phyloP scores from a whole-genome alignment of 257 asterid genomes.

The Thymus quinquecostatus region DNA sequence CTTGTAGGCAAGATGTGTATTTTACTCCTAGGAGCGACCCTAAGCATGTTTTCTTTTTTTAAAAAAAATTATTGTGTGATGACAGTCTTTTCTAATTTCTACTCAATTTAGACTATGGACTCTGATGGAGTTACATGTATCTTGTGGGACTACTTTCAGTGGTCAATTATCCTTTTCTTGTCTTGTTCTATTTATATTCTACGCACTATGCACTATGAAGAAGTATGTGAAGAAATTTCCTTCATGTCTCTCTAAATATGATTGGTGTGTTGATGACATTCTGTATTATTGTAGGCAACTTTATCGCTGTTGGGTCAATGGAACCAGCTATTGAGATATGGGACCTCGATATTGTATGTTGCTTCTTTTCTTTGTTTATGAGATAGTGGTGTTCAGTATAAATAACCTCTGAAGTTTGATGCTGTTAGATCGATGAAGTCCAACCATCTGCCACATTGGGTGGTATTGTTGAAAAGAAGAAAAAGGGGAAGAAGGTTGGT shows the following conservation, averaged over 20 bases:
- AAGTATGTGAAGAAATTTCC: neutral
- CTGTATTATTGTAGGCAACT: conserved; percentile 63
- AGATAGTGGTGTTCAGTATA: conserved; percentile 2
- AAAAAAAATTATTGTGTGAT: neutral
- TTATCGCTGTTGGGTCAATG: conserved; percentile 90
- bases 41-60: neutral
- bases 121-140: neutral
- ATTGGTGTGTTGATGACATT: conserved; percentile 18
- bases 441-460: conserved; percentile 80
- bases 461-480: conserved; percentile 75
- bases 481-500: conserved; percentile 73
- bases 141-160: neutral
- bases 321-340: conserved; percentile 92
- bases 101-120: conserved; percentile 15
- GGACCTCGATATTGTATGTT: conserved; percentile 91
- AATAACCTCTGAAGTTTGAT: conserved; percentile 22
- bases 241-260: neutral
- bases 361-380: conserved; percentile 8
- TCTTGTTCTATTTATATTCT: neutral
- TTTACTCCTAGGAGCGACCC: neutral
- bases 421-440: conserved; percentile 81
- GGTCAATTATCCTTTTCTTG: neutral
- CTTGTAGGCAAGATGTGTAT: conserved; percentile 4
- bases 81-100: neutral
- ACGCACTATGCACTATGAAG: neutral